Percentiles rank a stretch among this genome's conserved stretches.
These are phyloP conservation scores for Fraxinus dipetala DNA, from an alignment of 305 asterid species.

Conservation along the genomic window DNA sequence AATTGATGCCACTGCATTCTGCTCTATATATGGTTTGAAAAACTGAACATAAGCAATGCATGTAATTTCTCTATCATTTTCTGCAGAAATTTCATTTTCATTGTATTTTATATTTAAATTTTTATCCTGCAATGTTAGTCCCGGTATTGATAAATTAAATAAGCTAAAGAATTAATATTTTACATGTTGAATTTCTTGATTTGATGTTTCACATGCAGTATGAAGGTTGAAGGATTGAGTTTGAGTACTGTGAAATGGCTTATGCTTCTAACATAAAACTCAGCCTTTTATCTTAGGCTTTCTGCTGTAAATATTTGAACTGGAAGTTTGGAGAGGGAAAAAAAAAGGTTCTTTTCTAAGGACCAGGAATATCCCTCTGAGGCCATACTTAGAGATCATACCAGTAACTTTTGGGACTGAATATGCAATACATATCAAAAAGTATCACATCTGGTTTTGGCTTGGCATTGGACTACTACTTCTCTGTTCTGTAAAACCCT, in stretches of 20 bases:
- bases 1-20: neutral
- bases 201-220: neutral
- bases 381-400: neutral
- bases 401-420: neutral
- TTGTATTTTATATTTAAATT: neutral
- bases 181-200: neutral
- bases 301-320: neutral
- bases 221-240: neutral
- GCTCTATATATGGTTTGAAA: neutral
- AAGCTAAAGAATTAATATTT: neutral
- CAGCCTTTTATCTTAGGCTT: neutral
- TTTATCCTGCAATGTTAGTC: neutral
- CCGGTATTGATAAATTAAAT: neutral
- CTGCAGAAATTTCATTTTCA: neutral
- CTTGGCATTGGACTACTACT: neutral
- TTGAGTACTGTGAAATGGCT: neutral
- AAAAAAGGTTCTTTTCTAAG: neutral
- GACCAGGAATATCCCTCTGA: neutral
- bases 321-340: neutral
- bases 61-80: neutral
- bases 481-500: neutral
- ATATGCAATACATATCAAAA: neutral
- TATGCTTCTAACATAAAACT: neutral
- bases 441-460: neutral
- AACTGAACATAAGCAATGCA: neutral